These are phyloP conservation scores for Neotropicomus parvogracilis DNA, from an alignment of 1,284 basidiomycete species.

Conservation along the genomic window DNA sequence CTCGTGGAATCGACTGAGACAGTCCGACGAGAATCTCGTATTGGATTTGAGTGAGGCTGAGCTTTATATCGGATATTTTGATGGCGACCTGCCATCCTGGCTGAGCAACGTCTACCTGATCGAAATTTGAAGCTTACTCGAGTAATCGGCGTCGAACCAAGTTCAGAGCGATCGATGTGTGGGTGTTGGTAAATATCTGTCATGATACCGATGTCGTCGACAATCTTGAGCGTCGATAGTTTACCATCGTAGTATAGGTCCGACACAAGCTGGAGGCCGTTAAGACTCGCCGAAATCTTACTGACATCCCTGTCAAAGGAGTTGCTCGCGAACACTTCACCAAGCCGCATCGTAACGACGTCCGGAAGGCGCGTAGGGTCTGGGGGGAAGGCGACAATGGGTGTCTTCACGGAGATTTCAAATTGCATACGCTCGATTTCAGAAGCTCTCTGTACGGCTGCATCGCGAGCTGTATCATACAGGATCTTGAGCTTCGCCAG, in stretches of 20 bases:
- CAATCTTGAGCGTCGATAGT: conserved; percentile 71
- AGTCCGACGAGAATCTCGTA: conserved; percentile 77
- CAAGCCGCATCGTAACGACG: conserved; percentile 78
- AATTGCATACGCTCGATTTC: conserved; percentile 92
- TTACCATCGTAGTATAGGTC: conserved; percentile 51
- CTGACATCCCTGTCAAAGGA: conserved; percentile 59
- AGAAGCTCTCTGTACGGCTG: conserved; percentile 87
- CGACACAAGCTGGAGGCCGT: conserved; percentile 84
- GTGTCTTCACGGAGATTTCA: conserved; percentile 86
- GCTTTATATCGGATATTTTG: conserved; percentile 85
- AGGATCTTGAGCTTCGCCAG: conserved; percentile 90
- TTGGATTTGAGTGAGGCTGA: conserved; percentile 90
- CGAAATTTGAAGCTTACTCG: conserved; percentile 47
- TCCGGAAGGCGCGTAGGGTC: conserved; percentile 65
- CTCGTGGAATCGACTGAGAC: conserved; percentile 71
- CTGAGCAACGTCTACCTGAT: conserved; percentile 5
- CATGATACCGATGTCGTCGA: conserved; percentile 86
- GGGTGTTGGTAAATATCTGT: conserved; percentile 68
- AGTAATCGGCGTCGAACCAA: conserved; percentile 60
- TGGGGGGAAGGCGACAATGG: conserved; percentile 88
- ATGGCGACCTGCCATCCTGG: conserved; percentile 54
- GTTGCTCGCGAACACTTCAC: conserved; percentile 87
- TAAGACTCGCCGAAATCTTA: conserved; percentile 75
- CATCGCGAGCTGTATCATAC: conserved; percentile 94
- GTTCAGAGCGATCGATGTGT: conserved; percentile 47